Evolutionary conservation across 148 eudicot species (phyloP), one percentile per base, ranked within the genome.

Genomic region (Amaranthus palmeri): DNA sequence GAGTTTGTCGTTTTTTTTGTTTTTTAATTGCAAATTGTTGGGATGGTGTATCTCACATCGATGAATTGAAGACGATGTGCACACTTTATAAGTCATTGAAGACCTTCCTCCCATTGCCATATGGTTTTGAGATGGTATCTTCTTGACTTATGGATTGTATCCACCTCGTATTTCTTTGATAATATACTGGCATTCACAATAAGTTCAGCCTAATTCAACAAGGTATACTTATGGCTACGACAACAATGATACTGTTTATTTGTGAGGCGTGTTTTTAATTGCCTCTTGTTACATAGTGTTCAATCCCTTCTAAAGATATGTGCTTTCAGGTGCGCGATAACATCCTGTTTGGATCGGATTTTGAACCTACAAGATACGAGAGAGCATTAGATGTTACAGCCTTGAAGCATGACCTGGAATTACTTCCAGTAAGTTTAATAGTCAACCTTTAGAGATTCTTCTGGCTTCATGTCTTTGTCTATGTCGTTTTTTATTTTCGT

Each of bases 271-370:
- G 10, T 62, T 13, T n/a, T 54, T 6, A 49, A 51, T 43, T 58
- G 0, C 36, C 36, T 25, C 36, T 25, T 25, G 36, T 25, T 25
- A 25, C 36, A 25, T 25, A 25, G 36, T 25, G 36, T 25, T 25
- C 36, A 25, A 25, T 54, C 11, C 43, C 53, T 67, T 12, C 61
- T 48, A 54, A 67, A 60, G n/a, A 5, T 61, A 57, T 6, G 25
- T 44, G 78, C 61, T 81, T 76, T 45, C 75, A 93, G 98, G 97
- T 93, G 70, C 97, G 98, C 47, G 96, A 93, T 57, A 93, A 93
- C 73, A 91, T 93, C 78, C 76, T 91, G 71, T 91, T 93, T 82
- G 98, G 98, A 54, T 83, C 97, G 54, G 70, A 43, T 15, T 86
- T 83, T 72, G 96, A 91, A 40, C 83, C 87, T 52, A 81, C 83